phyloP scores from a whole-genome alignment of 768 basidiomycete species.

The Russula vinacea region DNA sequence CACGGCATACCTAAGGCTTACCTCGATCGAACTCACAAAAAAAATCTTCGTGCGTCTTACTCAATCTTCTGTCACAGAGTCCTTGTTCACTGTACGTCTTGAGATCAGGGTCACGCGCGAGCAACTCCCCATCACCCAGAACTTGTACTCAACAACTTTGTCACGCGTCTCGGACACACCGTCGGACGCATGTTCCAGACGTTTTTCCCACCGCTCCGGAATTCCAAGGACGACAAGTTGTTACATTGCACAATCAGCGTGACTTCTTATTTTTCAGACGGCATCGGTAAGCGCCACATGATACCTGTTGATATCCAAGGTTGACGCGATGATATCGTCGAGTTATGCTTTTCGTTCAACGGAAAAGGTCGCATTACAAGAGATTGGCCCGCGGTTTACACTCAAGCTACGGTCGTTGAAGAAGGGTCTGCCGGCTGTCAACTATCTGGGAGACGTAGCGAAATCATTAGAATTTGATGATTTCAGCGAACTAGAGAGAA shows the following conservation, averaged over 20 bases:
- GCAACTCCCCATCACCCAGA: conserved; percentile 93
- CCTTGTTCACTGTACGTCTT: not conserved
- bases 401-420: conserved; percentile 87
- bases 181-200: conserved; percentile 96
- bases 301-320: conserved; percentile 19
- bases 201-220: conserved; percentile 93
- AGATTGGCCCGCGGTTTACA: conserved; percentile 97
- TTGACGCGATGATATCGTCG: conserved; percentile 24
- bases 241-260: conserved; percentile 94
- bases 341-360: conserved; percentile 91
- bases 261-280: conserved; percentile 97
- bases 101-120: conserved; percentile 77
- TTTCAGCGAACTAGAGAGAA: conserved; percentile 36
- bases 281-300: conserved; percentile 61
- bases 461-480: conserved; percentile 53
- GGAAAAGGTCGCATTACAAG: conserved; percentile 89
- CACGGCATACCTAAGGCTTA: conserved; percentile 92
- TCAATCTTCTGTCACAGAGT: not conserved
- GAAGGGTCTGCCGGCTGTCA: conserved; percentile 83
- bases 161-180: conserved; percentile 88
- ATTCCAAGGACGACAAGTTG: conserved; percentile 94
- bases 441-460: conserved; percentile 60
- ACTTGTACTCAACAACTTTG: conserved; percentile 91
- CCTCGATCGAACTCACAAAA: conserved; percentile 80
- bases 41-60: conserved; percentile 68